Percentiles rank a stretch among this genome's conserved stretches.
These are phyloP conservation scores for Citrus medica DNA, from an alignment of 345 rosid species.

Conservation along the genomic window DNA sequence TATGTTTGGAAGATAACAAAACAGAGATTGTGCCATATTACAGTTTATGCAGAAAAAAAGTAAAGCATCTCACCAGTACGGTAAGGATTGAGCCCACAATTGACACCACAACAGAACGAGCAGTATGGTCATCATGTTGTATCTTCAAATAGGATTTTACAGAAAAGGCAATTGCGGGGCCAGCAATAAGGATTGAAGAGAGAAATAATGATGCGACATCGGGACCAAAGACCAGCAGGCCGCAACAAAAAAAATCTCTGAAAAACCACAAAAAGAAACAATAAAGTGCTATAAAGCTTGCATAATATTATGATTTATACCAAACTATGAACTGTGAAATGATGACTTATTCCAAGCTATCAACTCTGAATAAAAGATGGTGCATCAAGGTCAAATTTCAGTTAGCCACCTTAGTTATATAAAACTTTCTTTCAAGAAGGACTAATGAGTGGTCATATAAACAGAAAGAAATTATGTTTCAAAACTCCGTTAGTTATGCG, in stretches of 20 bases:
- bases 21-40: neutral
- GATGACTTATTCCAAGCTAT: neutral
- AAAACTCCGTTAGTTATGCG: neutral
- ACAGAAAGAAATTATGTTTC: neutral
- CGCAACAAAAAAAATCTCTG: slow-evolving; percentile 89
- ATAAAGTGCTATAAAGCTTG: slow-evolving; percentile 8
- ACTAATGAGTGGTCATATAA: neutral
- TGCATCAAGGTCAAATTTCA: neutral
- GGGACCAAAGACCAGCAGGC: slow-evolving; percentile 89
- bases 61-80: slow-evolving; percentile 46
- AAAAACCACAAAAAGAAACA: neutral
- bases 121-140: slow-evolving; percentile 27
- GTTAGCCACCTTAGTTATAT: neutral
- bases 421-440: neutral
- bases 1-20: neutral
- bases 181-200: slow-evolving; percentile 56
- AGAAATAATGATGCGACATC: slow-evolving; percentile 74
- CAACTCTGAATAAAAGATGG: neutral
- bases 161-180: slow-evolving; percentile 70
- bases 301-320: neutral
- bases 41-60: neutral
- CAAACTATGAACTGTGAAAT: neutral
- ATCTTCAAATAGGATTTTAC: slow-evolving; percentile 51
- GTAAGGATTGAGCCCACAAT: slow-evolving; percentile 46
- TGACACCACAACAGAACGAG: slow-evolving; percentile 37